These are phyloP conservation scores for Helicostylum pulchrum DNA, from an alignment of 192 early-diverging fungal genomes.

Conservation along the genomic window DNA sequence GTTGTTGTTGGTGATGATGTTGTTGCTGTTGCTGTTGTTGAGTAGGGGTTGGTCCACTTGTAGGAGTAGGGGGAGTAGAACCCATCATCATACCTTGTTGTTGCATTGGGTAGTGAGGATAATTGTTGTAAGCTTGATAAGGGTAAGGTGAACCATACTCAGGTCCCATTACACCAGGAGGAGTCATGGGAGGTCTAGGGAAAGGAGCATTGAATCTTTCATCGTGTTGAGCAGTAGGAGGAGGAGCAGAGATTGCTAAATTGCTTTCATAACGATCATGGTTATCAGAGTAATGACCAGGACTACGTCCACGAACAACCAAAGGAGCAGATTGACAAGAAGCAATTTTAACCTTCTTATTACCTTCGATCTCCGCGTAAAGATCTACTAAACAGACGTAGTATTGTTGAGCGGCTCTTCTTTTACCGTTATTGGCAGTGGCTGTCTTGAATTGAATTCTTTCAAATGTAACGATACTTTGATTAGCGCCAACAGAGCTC, in stretches of 20 bases:
- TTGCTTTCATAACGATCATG: constrained; percentile 19
- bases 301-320: constrained; percentile 90
- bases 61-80: constrained; percentile 26
- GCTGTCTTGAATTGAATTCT: constrained; percentile 96
- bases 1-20: background rate
- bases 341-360: constrained; percentile 60
- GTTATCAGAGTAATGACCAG: constrained; percentile 85
- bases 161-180: constrained; percentile 11
- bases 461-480: constrained; percentile 72
- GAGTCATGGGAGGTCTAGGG: constrained; percentile 16
- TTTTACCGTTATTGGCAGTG: constrained; percentile 93
- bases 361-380: constrained; percentile 66
- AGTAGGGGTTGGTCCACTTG: background rate
- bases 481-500: constrained; percentile 37
- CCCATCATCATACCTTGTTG: constrained; percentile 25
- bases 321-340: constrained; percentile 72
- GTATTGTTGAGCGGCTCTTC: constrained; percentile 93
- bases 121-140: constrained; percentile 11
- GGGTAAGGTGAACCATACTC: constrained; percentile 24
- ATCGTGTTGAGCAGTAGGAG: constrained; percentile 4
- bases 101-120: constrained; percentile 2
- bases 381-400: constrained; percentile 82
- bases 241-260: background rate
- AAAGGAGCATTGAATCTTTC: constrained; percentile 23
- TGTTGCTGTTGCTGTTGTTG: background rate